phyloP scores from a whole-genome alignment of 2,329 filamentous ascomycete species.

The Paramyrothecium roridum region DNA sequence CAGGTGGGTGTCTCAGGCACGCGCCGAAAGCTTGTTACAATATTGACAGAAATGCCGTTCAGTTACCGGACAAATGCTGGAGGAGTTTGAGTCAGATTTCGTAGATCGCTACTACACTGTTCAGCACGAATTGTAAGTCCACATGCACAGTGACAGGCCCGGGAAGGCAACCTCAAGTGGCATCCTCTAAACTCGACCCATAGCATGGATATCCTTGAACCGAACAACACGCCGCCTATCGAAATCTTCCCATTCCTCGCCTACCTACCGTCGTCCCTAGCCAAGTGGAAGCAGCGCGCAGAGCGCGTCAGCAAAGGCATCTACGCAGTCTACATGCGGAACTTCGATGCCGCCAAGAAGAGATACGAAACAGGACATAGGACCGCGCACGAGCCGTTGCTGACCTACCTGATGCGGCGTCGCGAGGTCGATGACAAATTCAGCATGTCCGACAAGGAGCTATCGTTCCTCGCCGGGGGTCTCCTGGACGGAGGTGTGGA shows the following conservation, averaged over 20 bases:
- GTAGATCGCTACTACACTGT: not conserved
- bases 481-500: not conserved
- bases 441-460: not conserved
- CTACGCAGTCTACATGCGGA: not conserved
- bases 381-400: not conserved
- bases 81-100: not conserved
- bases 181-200: not conserved
- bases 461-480: not conserved
- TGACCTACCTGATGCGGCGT: not conserved
- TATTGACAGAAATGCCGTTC: not conserved
- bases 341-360: not conserved
- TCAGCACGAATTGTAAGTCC: not conserved
- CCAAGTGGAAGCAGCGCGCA: not conserved
- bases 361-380: not conserved
- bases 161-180: not conserved
- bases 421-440: not conserved
- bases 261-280: not conserved
- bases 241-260: not conserved
- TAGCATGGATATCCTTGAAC: not conserved
- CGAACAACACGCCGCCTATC: conserved; percentile 1
- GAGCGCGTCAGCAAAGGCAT: not conserved
- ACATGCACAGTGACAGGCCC: not conserved
- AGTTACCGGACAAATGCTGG: conserved; percentile 1
- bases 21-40: not conserved
- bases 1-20: not conserved